Base-by-base conservation (phyloP, 2,329 filamentous ascomycete genomes). In the Neodidymelliopsis sp. region DNA sequence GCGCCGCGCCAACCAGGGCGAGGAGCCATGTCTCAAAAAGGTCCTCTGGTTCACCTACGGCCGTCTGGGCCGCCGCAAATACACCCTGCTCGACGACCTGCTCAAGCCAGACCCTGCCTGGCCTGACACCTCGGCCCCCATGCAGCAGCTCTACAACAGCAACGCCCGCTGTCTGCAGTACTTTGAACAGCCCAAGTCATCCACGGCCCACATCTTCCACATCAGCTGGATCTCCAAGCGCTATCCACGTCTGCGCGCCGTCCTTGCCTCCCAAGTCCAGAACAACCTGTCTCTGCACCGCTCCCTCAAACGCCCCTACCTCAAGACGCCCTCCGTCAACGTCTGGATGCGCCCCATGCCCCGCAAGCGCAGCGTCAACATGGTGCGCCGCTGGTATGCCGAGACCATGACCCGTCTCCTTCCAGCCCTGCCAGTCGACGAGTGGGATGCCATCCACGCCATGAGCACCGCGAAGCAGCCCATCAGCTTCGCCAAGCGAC, bases 41-140 rank as follows among this genome's bases (percentile, higher is more conserved):
- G 73, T 85, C 9, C 69, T 87, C 15, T 68, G 76, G 23, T 67
- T 78, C 49, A 76, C 83, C 11, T 87, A 86, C 59, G 84, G 83
- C 11, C 78, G 84, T 40, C 74, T 72, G 23, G 84, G 84, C 7
- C 76, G 70, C 54, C 74, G 81, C 23, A 76, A 81, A 57, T 73
- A 79, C 49, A 69, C 78, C 8, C 64, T 86, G 35, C 50, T 70
- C 1, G 43, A 53, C 1, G 23, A 56, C 2, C 42, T 72, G 15
- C 52, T 71, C 12, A 51, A 48, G 46, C 67, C 68, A 5, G 62
- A 68, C 33, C 47, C 52, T 4, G 31, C 49, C 10, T 28, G 38
- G 12, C 24, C 45, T 7, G 15, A 22, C 6, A 48, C 13, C 2
- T 48, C 50, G 1, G 31, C 63, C 2, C 67, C 69, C 6, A 63